These are phyloP conservation scores for Cordyceps javanica DNA, from an alignment of 2,329 filamentous ascomycete genomes.

Conservation along the genomic window DNA sequence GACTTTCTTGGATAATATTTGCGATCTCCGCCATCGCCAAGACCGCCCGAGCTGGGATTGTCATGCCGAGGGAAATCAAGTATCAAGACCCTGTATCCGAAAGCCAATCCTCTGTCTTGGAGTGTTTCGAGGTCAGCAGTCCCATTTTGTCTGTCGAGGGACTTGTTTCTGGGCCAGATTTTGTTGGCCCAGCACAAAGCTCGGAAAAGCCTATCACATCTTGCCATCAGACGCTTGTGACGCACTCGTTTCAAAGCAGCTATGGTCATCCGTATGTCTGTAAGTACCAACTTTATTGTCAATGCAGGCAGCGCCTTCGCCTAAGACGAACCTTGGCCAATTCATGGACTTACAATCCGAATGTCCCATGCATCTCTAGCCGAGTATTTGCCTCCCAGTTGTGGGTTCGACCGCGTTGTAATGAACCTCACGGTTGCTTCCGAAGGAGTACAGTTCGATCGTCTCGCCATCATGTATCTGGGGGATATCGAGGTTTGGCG, in stretches of 20 bases:
- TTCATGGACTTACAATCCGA: background rate
- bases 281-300: slow-evolving; percentile 29
- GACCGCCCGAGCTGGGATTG: background rate
- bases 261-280: slow-evolving; percentile 71
- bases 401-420: slow-evolving; percentile 65
- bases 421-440: slow-evolving; percentile 73
- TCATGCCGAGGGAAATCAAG: background rate
- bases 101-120: slow-evolving; percentile 17
- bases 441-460: slow-evolving; percentile 68
- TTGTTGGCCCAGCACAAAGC: slow-evolving; percentile 4
- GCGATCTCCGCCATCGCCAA: background rate
- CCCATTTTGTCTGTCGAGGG: slow-evolving; percentile 52
- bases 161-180: slow-evolving; percentile 15
- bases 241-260: slow-evolving; percentile 63
- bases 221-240: slow-evolving; percentile 57
- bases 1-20: background rate
- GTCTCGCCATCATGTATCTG: slow-evolving; percentile 69
- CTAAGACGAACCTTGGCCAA: background rate
- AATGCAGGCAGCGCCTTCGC: too few species aligned
- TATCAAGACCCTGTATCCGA: background rate
- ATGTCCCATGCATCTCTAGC: slow-evolving; percentile 31
- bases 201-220: slow-evolving; percentile 15
- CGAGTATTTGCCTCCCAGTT: slow-evolving; percentile 57
- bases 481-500: slow-evolving; percentile 76
- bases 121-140: slow-evolving; percentile 64